A percentile compares a stretch with the other conserved stretches of the same genome.
These are phyloP conservation scores for Pouteria campechiana DNA, from an alignment of 179 eudicot species.

Conservation along the genomic window DNA sequence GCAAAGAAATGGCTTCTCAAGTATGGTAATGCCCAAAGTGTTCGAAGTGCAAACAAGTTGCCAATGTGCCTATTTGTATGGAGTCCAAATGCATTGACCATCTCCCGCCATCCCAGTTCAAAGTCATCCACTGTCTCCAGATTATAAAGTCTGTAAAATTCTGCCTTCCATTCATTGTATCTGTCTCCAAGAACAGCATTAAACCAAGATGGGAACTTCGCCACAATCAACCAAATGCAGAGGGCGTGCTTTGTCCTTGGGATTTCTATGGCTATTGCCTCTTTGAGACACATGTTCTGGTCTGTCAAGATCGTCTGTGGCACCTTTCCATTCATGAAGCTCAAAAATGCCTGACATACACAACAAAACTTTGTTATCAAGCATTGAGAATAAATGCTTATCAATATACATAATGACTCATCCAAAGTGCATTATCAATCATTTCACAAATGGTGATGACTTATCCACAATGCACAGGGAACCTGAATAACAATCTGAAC, in stretches of 20 bases:
- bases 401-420: too few species aligned
- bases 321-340: conserved; percentile 82
- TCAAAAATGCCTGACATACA: conserved; percentile 59
- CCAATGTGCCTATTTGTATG: conserved; percentile 70
- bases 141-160: conserved; percentile 75
- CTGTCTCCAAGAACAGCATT: conserved; percentile 86
- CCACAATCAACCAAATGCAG: conserved; percentile 83
- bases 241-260: conserved; percentile 80
- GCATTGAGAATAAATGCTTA: too few species aligned
- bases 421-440: too few species aligned
- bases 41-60: conserved; percentile 58
- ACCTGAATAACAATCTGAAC: too few species aligned
- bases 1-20: conserved; percentile 87
- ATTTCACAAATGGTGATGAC: too few species aligned
- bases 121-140: conserved; percentile 75
- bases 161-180: conserved; percentile 91
- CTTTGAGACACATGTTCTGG: conserved; percentile 84
- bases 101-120: conserved; percentile 83
- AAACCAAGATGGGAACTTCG: conserved; percentile 96
- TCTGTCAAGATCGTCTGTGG: conserved; percentile 87
- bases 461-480: too few species aligned
- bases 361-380: too few species aligned
- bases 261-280: conserved; percentile 79
- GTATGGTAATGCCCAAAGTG: conserved; percentile 85
- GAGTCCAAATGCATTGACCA: conserved; percentile 64